Evolutionary conservation across 768 basidiomycete species (phyloP), one percentile per base, ranked within the genome.

Genomic region (Russula sp.): DNA sequence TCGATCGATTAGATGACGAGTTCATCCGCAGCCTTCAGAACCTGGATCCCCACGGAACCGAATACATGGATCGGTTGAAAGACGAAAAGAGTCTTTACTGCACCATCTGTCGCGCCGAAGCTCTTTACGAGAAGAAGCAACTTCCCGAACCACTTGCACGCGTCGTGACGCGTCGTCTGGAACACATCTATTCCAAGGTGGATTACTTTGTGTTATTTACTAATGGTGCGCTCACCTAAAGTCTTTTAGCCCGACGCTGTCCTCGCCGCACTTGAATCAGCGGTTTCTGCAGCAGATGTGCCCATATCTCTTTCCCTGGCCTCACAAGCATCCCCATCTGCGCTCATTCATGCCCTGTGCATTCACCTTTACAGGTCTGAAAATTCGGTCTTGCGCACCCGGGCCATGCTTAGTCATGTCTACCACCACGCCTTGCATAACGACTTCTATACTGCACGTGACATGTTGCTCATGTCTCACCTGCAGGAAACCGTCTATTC

Each of bases 401-500:
- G 97, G 66, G 96, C 97, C 9, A 96, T 99, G 87, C 86, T 99
- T 58, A 89, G 89, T 72, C 97, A 99, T 74, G 94, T 98, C 73
- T 99, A 94, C 75, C 95, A 98, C 76, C 88, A 94, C 72, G 97
- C 96, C 30, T 83, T 97, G 34, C 93, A 95, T 75, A 97, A 98
- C 71, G 90, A 96, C 72, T 99, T 94, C 79, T 85, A 97, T 79
- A 93, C 92, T 30, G 91, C 97, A 11, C 91, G 97, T 32, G 97
- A 99, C 77, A 95, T 98, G 91, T 78, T 99, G 42, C 80, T 99
- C 65, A 98, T 99, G 97, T 98, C 95, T 5, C 97, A 98, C 75
- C 83, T 99, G 56, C 96, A 98, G 75, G 95, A 98, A 74, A 91
- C 93, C 1, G 90, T 98, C 71, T 90, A 94, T 73, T 92, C 94